Evolutionary conservation across 805 yeast species (phyloP), one percentile per base, ranked within the genome.

Genomic region (Starmera amethionina): DNA sequence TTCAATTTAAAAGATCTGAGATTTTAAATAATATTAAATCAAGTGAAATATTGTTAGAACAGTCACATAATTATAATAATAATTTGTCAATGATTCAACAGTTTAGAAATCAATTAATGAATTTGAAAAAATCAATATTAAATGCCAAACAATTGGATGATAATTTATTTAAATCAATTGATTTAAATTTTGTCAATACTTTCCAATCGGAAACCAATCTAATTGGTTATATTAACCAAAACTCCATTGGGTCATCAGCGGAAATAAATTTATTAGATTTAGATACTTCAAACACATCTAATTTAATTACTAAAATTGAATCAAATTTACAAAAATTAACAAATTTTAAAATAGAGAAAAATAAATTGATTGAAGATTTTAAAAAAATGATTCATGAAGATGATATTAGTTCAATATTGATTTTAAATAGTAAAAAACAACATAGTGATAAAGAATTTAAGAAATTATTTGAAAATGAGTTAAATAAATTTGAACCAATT

Each of bases 331-430:
- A 73, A 37, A 80, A 79, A 41, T 67, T 90, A 51, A 74, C 74
- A 42, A 67, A 73, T 35, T 55, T 87, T 42, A 77, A 77, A 49
- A 64, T 72, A 29, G 93, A 84, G 55, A 75, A 94, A 36, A 57
- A 64, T 6, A 67, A 75, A 32, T 68, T 81, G 2, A 64, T 84
- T 30, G 68, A 68, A 2, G 85, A 79, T 38, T 67, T 90, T 51
- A 87, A 87, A 53, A 70, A 66, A 7, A 73, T 73, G 37, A 78
- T 84, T 30, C 93, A 80, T 51, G 68, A 71, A 12, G 97, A 90
- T 60, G 97, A 90, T 55, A 86, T 88, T 38, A 81, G 95, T 0
- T 79, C 81, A 40, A 65, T 80, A 11, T 66, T 90, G 29, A 73
- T 90, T 8, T 64, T 80, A 47, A 81, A 84, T 54, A 76, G 73